Percentiles rank a stretch among this genome's conserved stretches.
Evolutionary conservation across 495 filamentous ascomycete species (phyloP).

Genomic region (Cercophora newfieldiana): DNA sequence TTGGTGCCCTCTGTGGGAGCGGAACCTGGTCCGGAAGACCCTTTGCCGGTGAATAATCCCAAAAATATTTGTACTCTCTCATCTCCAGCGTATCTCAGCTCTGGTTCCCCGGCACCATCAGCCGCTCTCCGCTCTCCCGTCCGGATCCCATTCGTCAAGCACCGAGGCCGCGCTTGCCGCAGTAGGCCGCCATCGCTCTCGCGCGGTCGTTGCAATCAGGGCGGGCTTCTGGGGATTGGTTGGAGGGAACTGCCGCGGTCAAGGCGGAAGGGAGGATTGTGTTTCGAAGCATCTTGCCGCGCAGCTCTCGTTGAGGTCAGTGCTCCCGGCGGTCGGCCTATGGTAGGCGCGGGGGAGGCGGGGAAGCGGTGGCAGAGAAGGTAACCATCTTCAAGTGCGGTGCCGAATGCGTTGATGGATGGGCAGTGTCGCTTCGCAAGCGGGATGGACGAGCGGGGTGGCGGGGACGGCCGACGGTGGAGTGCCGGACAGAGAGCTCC

Average conservation of each 20-base stretch:
- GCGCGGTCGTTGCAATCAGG: not conserved
- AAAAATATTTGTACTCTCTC: not conserved
- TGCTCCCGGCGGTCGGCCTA: constrained; percentile 3
- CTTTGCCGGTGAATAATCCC: not conserved
- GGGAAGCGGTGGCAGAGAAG: not conserved
- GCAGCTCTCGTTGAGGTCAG: constrained; percentile 8
- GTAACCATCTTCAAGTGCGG: constrained; percentile 1
- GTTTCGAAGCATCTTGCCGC: constrained; percentile 8
- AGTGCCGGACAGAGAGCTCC: not conserved
- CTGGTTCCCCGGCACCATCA: not conserved
- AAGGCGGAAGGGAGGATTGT: constrained; percentile 1
- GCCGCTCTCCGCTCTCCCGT: not conserved
- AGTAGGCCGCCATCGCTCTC: not conserved
- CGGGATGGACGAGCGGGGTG: not conserved
- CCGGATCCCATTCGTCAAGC: not conserved
- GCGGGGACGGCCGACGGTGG: not conserved
- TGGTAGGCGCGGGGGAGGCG: not conserved
- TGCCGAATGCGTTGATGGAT: not conserved
- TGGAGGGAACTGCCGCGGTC: constrained; percentile 5
- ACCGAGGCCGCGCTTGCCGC: not conserved
- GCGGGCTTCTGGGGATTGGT: not conserved
- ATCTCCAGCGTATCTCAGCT: not conserved
- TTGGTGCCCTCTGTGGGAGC: not conserved
- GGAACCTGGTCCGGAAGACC: not conserved
- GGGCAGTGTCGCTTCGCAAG: not conserved